Conservation (phyloP, 345 rosid genomes). For the Hibiscus mutabilis region DNA sequence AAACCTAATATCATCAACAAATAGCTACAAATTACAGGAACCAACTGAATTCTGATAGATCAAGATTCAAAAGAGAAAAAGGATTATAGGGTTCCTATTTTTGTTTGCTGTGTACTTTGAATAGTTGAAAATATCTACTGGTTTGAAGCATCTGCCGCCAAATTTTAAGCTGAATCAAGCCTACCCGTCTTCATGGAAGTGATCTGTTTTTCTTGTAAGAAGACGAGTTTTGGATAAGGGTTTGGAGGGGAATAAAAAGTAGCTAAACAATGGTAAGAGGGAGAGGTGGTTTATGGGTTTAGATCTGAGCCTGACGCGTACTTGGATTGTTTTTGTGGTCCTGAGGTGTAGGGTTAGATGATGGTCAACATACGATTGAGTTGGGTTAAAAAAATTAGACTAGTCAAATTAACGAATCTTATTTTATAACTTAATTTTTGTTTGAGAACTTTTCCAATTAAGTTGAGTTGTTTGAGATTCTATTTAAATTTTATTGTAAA, state of each 20-base stretch:
- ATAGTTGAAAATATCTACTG: background rate
- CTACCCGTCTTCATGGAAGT: conserved; percentile 9
- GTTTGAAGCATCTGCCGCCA: conserved; percentile 18
- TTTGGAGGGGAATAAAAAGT: conserved; percentile 25
- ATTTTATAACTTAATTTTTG: too few species aligned
- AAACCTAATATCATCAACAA: conserved; percentile 19
- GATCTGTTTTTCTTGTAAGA: background rate
- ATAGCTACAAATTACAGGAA: conserved; percentile 1
- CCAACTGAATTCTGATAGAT: background rate
- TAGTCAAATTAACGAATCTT: too few species aligned
- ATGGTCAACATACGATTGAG: too few species aligned
- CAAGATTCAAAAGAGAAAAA: background rate
- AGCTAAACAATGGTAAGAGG: conserved; percentile 12
- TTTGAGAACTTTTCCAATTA: too few species aligned
- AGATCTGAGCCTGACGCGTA: conserved; percentile 6
- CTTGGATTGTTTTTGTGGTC: background rate
- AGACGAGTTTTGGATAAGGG: conserved; percentile 16
- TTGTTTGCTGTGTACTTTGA: conserved; percentile 7
- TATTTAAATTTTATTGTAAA: too few species aligned
- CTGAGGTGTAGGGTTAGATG: conserved; percentile 28
- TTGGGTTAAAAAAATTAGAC: too few species aligned
- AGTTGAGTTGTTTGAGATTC: too few species aligned
- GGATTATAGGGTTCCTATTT: background rate
- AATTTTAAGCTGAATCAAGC: conserved; percentile 25
- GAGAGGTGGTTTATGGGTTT: conserved; percentile 17